phyloP scores from a whole-genome alignment of 2,329 filamentous ascomycete species.

The Colletotrichum cordylinicola region DNA sequence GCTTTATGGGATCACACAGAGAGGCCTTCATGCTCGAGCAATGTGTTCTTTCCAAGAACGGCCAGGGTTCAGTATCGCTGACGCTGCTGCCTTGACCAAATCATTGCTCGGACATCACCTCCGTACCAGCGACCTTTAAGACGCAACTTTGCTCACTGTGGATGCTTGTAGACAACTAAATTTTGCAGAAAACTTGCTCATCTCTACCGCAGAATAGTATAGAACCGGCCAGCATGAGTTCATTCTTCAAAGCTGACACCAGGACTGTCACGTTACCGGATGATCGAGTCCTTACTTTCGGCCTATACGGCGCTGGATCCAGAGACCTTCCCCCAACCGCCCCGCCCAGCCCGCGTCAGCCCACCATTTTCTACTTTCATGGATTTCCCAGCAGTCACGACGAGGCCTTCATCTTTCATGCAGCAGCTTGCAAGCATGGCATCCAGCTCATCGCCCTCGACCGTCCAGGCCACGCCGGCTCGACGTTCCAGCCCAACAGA shows the following conservation, averaged over 20 bases:
- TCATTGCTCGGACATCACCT: not conserved
- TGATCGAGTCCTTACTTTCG: not conserved
- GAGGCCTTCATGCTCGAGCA: not conserved
- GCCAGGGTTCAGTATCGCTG: not conserved
- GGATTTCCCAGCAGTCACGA: constrained; percentile 46
- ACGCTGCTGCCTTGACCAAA: not conserved
- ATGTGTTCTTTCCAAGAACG: not conserved
- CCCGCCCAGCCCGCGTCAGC: not conserved
- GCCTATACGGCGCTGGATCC: not conserved
- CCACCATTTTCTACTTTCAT: constrained; percentile 37
- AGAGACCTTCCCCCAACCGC: not conserved
- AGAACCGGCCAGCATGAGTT: not conserved
- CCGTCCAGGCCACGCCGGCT: constrained; percentile 47
- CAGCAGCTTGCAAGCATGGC: constrained; percentile 27
- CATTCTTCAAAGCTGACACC: not conserved
- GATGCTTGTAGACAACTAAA: not conserved
- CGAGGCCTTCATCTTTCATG: constrained; percentile 33
- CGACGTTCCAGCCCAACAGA: constrained; percentile 36
- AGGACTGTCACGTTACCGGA: not conserved
- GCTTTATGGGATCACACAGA: not conserved
- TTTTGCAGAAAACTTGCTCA: no score
- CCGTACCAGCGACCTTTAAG: not conserved
- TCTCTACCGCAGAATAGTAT: not conserved
- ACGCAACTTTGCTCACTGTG: not conserved
- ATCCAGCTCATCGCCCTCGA: constrained; percentile 44